Conservation (phyloP, 2,329 filamentous ascomycete genomes). For the Sphaerostilbella broomeana region DNA sequence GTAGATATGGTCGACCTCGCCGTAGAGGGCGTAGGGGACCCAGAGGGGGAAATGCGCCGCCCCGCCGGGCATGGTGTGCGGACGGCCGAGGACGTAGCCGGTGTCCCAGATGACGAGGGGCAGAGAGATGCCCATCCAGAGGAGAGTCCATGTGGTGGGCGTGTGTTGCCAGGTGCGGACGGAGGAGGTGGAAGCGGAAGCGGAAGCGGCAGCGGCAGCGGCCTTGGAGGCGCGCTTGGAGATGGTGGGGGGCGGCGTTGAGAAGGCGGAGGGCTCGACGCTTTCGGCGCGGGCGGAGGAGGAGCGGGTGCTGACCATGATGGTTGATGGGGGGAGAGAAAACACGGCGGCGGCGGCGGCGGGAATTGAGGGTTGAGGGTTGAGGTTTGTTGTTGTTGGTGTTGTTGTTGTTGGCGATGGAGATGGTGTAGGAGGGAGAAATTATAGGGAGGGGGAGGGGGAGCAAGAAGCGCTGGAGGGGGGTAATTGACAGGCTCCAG, state of each 20-base stretch:
- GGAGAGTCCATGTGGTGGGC: constrained; percentile 42
- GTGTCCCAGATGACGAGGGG: constrained; percentile 79
- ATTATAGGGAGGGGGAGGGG: constrained; percentile 6
- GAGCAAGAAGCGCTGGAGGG: constrained; percentile 6
- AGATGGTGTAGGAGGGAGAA: background rate
- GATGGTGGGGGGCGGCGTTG: constrained; percentile 6
- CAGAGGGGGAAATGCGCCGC: constrained; percentile 65
- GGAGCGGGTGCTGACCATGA: constrained; percentile 35
- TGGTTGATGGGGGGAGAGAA: no score
- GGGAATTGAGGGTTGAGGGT: no score
- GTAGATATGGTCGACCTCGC: constrained; percentile 72
- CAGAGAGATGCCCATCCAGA: constrained; percentile 69
- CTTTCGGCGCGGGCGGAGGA: constrained; percentile 28
- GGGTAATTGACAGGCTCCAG: no score
- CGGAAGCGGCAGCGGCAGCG: constrained; percentile 13
- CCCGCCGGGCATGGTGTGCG: constrained; percentile 75
- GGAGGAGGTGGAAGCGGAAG: constrained; percentile 11
- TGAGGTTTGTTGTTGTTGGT: constrained; percentile 3
- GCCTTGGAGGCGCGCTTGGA: constrained; percentile 13
- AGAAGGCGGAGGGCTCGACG: constrained; percentile 16
- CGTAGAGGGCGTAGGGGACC: constrained; percentile 75
- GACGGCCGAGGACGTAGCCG: constrained; percentile 71
- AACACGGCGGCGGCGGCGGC: no score
- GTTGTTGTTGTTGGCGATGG: background rate
- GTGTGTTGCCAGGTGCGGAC: constrained; percentile 36